Evolutionary conservation across 1,139 yeast species (phyloP).

Genomic region (Kodamaea derodonti): DNA sequence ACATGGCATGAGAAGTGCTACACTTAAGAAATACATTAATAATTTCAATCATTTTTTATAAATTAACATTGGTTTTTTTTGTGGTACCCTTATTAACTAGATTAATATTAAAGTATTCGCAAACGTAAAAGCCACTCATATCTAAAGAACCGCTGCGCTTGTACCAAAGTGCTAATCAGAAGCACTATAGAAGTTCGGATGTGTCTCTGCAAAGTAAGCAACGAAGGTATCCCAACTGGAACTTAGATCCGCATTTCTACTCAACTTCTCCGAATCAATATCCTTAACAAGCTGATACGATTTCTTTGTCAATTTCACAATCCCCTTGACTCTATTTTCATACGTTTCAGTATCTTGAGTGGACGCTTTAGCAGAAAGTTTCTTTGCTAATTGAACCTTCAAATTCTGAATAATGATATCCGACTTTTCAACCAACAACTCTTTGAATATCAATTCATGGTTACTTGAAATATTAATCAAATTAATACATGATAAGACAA

Average conservation of each 20-base stretch:
- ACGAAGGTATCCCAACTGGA: slow-evolving; percentile 7
- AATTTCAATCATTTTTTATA: too few relatives aligned
- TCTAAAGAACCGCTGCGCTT: too few relatives aligned
- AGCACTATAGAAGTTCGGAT: background rate
- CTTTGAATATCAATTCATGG: slow-evolving; percentile 13
- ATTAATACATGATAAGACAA: slow-evolving; percentile 34
- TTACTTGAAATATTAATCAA: slow-evolving; percentile 26
- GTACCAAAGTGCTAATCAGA: too few relatives aligned
- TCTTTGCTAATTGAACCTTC: slow-evolving; percentile 28
- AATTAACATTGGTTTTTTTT: too few relatives aligned
- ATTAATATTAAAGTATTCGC: too few relatives aligned
- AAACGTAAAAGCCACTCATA: too few relatives aligned
- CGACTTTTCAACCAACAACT: slow-evolving; percentile 18
- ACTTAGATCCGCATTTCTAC: slow-evolving; percentile 2
- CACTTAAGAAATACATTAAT: too few relatives aligned
- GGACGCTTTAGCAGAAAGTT: slow-evolving; percentile 39
- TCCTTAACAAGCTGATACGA: slow-evolving; percentile 3
- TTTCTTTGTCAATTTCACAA: slow-evolving; percentile 18
- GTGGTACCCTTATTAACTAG: too few relatives aligned
- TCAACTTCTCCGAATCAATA: slow-evolving; percentile 6
- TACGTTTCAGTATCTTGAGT: slow-evolving; percentile 38
- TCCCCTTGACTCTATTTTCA: slow-evolving; percentile 30
- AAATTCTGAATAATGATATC: slow-evolving; percentile 21
- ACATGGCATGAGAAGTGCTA: too few relatives aligned
- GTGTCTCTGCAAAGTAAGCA: slow-evolving; percentile 7